A percentile compares a stretch with the other conserved stretches of the same genome.
Conservation (phyloP, 2,329 filamentous ascomycete genomes). For the Pleoardoris graminearum region DNA sequence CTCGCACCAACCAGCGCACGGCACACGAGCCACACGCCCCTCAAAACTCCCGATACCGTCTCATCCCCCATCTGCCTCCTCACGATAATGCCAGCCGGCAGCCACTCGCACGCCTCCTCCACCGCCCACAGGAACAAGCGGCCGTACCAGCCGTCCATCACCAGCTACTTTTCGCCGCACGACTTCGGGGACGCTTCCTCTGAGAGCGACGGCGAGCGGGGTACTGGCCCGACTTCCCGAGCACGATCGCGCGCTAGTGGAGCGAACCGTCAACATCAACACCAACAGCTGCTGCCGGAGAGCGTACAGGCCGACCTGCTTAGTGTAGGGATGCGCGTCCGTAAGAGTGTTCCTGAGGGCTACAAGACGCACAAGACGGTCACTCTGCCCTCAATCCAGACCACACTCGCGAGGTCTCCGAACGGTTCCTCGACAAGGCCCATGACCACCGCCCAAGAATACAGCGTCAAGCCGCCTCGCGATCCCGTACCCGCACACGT, state of each 20-base stretch:
- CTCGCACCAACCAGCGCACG: conserved; percentile 9
- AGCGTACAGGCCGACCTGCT: conserved; percentile 80
- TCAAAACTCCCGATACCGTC: conserved; percentile 10
- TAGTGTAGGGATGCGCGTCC: conserved; percentile 89
- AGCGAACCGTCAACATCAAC: conserved; percentile 12
- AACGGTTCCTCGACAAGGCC: conserved; percentile 17
- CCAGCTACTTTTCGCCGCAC: conserved; percentile 46
- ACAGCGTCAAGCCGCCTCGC: conserved; percentile 29
- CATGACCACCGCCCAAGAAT: conserved; percentile 17
- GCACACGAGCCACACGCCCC: conserved; percentile 10
- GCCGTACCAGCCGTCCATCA: conserved; percentile 52
- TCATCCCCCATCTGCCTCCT: conserved; percentile 15
- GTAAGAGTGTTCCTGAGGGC: conserved; percentile 90
- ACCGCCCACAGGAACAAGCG: conserved; percentile 46
- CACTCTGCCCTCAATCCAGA: conserved; percentile 29
- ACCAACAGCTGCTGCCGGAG: conserved; percentile 55
- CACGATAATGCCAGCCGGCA: conserved; percentile 24
- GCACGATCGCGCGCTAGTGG: conserved; percentile 18
- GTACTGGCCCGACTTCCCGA: conserved; percentile 33
- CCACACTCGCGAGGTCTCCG: conserved; percentile 25
- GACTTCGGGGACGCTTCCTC: conserved; percentile 15
- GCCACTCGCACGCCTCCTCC: conserved; percentile 12
- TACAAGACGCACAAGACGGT: conserved; percentile 73
- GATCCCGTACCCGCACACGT: conserved; percentile 26
- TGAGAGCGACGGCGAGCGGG: conserved; percentile 30